These are phyloP conservation scores for Fonsecaea multimorphosa DNA, from an alignment of 2,329 filamentous ascomycete genomes.

Conservation along the genomic window DNA sequence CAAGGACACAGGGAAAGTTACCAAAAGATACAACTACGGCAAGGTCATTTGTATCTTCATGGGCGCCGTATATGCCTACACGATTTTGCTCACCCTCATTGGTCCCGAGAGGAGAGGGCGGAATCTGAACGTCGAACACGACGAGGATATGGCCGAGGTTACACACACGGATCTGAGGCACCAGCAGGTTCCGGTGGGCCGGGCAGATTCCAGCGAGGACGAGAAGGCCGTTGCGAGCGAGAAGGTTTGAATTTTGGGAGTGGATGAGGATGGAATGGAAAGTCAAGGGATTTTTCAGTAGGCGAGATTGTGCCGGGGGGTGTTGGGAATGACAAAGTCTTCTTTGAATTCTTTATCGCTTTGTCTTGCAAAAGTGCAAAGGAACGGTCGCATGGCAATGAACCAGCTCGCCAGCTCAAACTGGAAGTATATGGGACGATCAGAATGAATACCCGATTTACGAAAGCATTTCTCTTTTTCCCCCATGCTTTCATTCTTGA, in stretches of 20 bases:
- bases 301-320: not conserved
- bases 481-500: too few species aligned
- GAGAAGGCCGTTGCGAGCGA: conserved; percentile 32
- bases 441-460: too few species aligned
- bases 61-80: conserved; percentile 75
- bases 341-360: too few species aligned
- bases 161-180: conserved; percentile 35
- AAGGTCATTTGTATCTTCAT: conserved; percentile 91
- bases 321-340: too few species aligned
- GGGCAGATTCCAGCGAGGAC: conserved; percentile 30
- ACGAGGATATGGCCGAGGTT: conserved; percentile 54
- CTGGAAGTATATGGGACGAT: too few species aligned
- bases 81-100: conserved; percentile 57
- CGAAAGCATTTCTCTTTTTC: too few species aligned
- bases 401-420: too few species aligned
- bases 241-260: conserved; percentile 23
- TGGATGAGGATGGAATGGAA: not conserved
- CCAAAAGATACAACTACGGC: conserved; percentile 72
- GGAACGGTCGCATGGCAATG: too few species aligned
- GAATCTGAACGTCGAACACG: conserved; percentile 56
- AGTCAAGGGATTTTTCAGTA: not conserved
- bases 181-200: conserved; percentile 11
- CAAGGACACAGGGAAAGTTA: conserved; percentile 48
- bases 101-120: conserved; percentile 58
- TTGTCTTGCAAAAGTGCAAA: too few species aligned